Evolutionary conservation across 192 early-diverging fungal species (phyloP).

Genomic region (Linnemannia schmuckeri): DNA sequence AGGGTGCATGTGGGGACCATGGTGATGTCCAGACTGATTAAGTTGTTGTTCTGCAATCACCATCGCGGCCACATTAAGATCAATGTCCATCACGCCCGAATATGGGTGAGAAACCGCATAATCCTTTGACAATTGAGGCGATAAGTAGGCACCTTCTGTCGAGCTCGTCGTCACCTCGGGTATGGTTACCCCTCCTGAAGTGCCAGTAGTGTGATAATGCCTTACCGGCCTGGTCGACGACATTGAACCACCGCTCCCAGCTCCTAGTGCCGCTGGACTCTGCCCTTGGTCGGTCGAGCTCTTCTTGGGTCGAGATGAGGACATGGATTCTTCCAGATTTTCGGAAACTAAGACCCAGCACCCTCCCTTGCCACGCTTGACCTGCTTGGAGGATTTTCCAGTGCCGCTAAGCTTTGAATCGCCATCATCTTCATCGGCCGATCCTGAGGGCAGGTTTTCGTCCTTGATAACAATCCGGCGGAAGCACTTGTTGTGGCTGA

Average conservation of each 20-base stretch:
- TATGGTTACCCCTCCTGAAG: not conserved
- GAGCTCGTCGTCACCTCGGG: not conserved
- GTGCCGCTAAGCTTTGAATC: not conserved
- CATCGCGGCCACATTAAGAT: conserved; percentile 31
- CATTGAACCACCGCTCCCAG: too few relatives aligned
- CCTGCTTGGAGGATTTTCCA: not conserved
- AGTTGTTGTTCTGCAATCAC: conserved; percentile 8
- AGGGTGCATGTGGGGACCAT: not conserved
- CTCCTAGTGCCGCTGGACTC: not conserved
- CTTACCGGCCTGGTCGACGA: not conserved
- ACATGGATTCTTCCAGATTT: conserved; percentile 11
- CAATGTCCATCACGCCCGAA: conserved; percentile 10
- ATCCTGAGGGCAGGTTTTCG: not conserved
- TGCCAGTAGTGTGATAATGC: not conserved
- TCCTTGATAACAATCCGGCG: conserved; percentile 10
- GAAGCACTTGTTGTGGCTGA: conserved; percentile 30
- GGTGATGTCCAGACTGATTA: not conserved
- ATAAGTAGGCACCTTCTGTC: not conserved
- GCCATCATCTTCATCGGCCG: not conserved
- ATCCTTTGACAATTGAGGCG: not conserved
- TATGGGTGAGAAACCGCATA: not conserved
- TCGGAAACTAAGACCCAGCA: conserved; percentile 34
- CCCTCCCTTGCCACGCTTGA: conserved; percentile 21
- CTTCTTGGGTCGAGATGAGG: conserved; percentile 24
- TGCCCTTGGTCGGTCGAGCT: conserved; percentile 6